Evolutionary conservation across 2,329 filamentous ascomycete species (phyloP).

Genomic region (Acrocalymma vagum): DNA sequence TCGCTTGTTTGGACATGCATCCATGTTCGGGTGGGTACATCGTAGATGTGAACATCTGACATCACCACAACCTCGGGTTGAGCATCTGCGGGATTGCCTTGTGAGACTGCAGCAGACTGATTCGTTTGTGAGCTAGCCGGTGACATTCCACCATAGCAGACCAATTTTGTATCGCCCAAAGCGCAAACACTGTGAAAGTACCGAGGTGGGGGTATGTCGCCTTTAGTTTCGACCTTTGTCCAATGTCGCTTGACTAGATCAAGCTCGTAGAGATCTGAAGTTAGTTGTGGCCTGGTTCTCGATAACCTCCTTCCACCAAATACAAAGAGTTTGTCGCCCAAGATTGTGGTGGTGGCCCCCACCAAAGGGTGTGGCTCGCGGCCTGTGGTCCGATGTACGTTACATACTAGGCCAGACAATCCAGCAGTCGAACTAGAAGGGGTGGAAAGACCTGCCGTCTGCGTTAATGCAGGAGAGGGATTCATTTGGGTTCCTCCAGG

Average conservation of each 20-base stretch:
- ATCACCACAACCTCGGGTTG: slow-evolving; percentile 93
- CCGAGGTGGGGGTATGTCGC: slow-evolving; percentile 86
- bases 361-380: slow-evolving; percentile 90
- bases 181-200: slow-evolving; percentile 98
- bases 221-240: slow-evolving; percentile 85
- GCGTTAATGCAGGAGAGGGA: slow-evolving; percentile 51
- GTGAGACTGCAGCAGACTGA: slow-evolving; percentile 45
- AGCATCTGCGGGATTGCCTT: slow-evolving; percentile 61
- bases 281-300: slow-evolving; percentile 82
- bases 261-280: slow-evolving; percentile 90
- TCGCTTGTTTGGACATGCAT: slow-evolving; percentile 82
- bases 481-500: slow-evolving; percentile 52
- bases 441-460: slow-evolving; percentile 46
- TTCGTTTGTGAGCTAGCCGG: slow-evolving; percentile 65
- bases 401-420: slow-evolving; percentile 72
- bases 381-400: slow-evolving; percentile 83
- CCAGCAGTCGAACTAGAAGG: slow-evolving; percentile 62
- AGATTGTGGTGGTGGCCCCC: slow-evolving; percentile 91
- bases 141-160: slow-evolving; percentile 99
- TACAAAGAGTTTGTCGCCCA: slow-evolving; percentile 96
- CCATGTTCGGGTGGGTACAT: slow-evolving; percentile 84
- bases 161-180: slow-evolving; percentile 92
- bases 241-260: slow-evolving; percentile 92
- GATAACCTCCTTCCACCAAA: slow-evolving; percentile 93
- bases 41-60: slow-evolving; percentile 97